These are phyloP conservation scores for Rhizopogon salebrosus DNA, from an alignment of 768 basidiomycete genomes.

Conservation along the genomic window DNA sequence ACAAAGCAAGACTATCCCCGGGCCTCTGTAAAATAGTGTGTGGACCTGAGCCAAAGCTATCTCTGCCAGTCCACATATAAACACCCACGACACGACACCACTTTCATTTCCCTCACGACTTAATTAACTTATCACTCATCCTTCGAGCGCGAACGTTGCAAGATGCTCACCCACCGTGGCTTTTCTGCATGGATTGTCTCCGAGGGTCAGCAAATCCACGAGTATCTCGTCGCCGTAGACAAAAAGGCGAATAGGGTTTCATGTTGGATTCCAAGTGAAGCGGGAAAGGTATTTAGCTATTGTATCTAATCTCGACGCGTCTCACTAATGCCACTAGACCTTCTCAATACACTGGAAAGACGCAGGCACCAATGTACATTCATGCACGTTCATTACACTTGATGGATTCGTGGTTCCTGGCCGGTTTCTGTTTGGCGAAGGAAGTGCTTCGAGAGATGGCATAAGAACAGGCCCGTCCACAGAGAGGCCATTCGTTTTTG, in stretches of 20 bases:
- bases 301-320: conserved; percentile 6
- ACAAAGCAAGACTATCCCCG: conserved; percentile 11
- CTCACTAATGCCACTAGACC: conserved; percentile 27
- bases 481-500: conserved; percentile 61
- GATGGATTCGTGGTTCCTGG: conserved; percentile 64
- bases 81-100: neutral
- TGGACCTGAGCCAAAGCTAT: conserved; percentile 1
- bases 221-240: conserved; percentile 54
- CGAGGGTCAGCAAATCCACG: conserved; percentile 42
- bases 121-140: conserved; percentile 7
- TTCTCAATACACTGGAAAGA: conserved; percentile 68
- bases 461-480: conserved; percentile 44
- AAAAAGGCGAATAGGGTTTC: conserved; percentile 39
- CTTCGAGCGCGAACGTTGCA: neutral
- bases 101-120: conserved; percentile 2
- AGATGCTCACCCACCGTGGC: conserved; percentile 50
- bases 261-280: conserved; percentile 65
- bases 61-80: neutral
- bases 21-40: conserved; percentile 4
- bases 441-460: conserved; percentile 48
- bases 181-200: conserved; percentile 70
- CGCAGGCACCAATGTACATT: conserved; percentile 45
- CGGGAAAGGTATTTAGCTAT: conserved; percentile 41
- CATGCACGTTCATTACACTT: conserved; percentile 57
- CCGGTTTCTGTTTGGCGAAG: conserved; percentile 52